Percentiles rank a stretch among this genome's conserved stretches.
These are phyloP conservation scores for Cucurbita maxima DNA, from an alignment of 306 rosid genomes.

Conservation along the genomic window DNA sequence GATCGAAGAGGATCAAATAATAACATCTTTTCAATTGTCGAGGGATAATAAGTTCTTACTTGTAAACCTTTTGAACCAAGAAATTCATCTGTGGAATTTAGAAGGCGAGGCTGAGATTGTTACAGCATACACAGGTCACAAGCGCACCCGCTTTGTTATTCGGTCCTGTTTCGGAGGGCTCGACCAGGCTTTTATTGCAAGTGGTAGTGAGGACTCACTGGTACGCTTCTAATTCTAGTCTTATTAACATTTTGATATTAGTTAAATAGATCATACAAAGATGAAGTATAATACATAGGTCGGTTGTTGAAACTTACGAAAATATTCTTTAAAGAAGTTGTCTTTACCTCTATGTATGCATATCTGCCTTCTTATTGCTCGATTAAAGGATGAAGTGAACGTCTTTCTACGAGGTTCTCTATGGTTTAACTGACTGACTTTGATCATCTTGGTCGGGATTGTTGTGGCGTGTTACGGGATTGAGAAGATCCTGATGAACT, in stretches of 20 bases:
- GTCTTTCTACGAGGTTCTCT: neutral
- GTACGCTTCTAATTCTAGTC: slow-evolving; percentile 26
- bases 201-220: slow-evolving; percentile 99
- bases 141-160: slow-evolving; percentile 61
- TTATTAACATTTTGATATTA: neutral
- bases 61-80: slow-evolving; percentile 80
- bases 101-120: slow-evolving; percentile 47
- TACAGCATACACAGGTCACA: slow-evolving; percentile 71
- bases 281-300: no score
- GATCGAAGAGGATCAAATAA: slow-evolving; percentile 63
- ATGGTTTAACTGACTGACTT: neutral
- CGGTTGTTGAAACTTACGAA: no score
- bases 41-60: slow-evolving; percentile 60
- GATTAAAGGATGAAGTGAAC: neutral
- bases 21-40: slow-evolving; percentile 79
- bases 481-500: neutral
- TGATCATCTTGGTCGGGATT: neutral
- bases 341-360: no score
- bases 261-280: neutral
- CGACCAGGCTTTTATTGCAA: slow-evolving; percentile 75
- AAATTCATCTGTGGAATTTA: slow-evolving; percentile 91
- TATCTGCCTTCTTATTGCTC: no score
- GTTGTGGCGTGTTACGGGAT: neutral
- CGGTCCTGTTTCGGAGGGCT: slow-evolving; percentile 96
- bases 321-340: no score